Evolutionary conservation across 768 basidiomycete species (phyloP).

Genomic region (Russula foetens): DNA sequence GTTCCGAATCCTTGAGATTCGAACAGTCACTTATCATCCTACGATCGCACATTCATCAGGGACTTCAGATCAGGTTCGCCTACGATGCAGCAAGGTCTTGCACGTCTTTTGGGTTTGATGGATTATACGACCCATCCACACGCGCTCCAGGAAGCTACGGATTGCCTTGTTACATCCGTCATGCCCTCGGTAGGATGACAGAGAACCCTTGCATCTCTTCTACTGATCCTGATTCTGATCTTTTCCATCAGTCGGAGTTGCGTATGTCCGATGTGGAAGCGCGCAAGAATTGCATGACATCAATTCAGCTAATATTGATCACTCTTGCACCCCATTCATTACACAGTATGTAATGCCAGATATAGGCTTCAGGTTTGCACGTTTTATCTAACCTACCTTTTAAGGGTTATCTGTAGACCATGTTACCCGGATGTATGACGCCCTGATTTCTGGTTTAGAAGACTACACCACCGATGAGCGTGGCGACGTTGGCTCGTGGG

Average conservation of each 20-base stretch:
- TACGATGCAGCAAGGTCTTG: conserved; percentile 63
- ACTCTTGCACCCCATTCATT: conserved; percentile 37
- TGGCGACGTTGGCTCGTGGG: conserved; percentile 96
- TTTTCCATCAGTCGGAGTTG: conserved; percentile 27
- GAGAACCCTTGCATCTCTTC: conserved; percentile 20
- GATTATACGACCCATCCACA: conserved; percentile 52
- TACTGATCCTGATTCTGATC: conserved; percentile 19
- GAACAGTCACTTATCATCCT: conserved; percentile 10
- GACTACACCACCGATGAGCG: conserved; percentile 94
- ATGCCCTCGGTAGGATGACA: conserved; percentile 38
- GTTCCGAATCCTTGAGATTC: neutral
- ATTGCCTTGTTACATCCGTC: conserved; percentile 53
- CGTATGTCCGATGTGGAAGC: conserved; percentile 45
- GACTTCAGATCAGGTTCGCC: conserved; percentile 49
- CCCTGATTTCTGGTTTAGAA: conserved; percentile 60
- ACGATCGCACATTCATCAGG: conserved; percentile 44
- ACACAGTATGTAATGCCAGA: conserved; percentile 33
- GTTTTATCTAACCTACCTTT: neutral
- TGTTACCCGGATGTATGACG: conserved; percentile 35
- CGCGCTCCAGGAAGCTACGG: conserved; percentile 45
- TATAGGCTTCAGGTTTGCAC: neutral
- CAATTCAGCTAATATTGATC: conserved; percentile 42
- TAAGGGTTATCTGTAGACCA: conserved; percentile 6
- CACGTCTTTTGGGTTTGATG: conserved; percentile 57
- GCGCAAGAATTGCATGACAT: conserved; percentile 44